These are phyloP conservation scores for Rasamsonia emersonii DNA, from an alignment of 2,329 filamentous ascomycete species.

Conservation along the genomic window DNA sequence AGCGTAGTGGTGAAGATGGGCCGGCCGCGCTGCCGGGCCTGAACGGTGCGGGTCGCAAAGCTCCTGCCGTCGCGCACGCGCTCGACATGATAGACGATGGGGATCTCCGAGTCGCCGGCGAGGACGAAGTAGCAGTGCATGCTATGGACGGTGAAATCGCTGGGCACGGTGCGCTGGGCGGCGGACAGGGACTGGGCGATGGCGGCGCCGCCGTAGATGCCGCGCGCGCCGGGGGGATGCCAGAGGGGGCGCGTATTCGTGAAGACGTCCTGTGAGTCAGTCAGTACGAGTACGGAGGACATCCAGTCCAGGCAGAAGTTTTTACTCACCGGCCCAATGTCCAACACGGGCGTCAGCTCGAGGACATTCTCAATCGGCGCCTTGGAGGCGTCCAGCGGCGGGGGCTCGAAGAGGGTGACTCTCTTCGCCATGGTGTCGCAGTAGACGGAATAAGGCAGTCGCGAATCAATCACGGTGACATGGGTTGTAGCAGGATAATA, in stretches of 20 bases:
- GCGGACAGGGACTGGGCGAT: slow-evolving; percentile 88
- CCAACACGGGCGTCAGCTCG: slow-evolving; percentile 66
- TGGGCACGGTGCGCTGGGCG: slow-evolving; percentile 76
- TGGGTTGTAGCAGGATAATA: too few species aligned
- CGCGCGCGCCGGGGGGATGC: slow-evolving; percentile 85
- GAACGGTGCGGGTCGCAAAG: slow-evolving; percentile 90
- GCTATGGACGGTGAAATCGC: slow-evolving; percentile 75
- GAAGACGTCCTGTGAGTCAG: slow-evolving; percentile 63
- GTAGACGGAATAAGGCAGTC: not conserved
- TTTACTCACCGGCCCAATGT: slow-evolving; percentile 50
- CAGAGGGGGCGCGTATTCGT: slow-evolving; percentile 88
- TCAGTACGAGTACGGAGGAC: too few species aligned
- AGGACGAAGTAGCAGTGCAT: slow-evolving; percentile 99
- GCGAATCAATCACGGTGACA: too few species aligned
- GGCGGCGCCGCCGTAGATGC: slow-evolving; percentile 86
- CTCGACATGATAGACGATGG: slow-evolving; percentile 92
- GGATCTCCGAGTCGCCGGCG: slow-evolving; percentile 73
- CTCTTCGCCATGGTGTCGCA: slow-evolving; percentile 21
- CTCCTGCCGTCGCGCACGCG: slow-evolving; percentile 81
- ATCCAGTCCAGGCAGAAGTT: too few species aligned
- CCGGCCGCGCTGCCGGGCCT: slow-evolving; percentile 77
- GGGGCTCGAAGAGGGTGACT: slow-evolving; percentile 64
- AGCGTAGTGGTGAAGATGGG: slow-evolving; percentile 95
- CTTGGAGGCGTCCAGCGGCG: slow-evolving; percentile 61
- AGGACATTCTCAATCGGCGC: slow-evolving; percentile 82